A percentile compares a stretch with the other conserved stretches of the same genome.
Evolutionary conservation across 257 asterid genomes (phyloP).

Genomic region (Fraxinus quadrangulata): DNA sequence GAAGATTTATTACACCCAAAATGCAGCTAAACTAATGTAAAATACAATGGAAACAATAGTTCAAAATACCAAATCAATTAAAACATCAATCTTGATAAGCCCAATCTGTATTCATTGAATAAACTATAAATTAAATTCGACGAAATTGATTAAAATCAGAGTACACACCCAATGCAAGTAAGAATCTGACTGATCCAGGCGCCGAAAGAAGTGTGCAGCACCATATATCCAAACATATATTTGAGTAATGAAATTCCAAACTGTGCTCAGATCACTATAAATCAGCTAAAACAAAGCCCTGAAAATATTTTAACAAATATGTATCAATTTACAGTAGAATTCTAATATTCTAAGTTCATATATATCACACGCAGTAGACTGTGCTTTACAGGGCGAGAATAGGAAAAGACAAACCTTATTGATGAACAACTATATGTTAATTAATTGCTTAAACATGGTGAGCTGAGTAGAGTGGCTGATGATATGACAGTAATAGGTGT

Average conservation of each 20-base stretch:
- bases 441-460: neutral
- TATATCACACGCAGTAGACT: neutral
- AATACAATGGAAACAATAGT: neutral
- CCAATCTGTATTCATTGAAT: neutral
- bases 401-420: neutral
- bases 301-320: neutral
- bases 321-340: neutral
- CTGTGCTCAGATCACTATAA: slow-evolving; percentile 27
- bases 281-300: neutral
- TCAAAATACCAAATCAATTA: neutral
- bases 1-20: neutral
- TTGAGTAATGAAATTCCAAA: slow-evolving; percentile 12
- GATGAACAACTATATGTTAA: neutral
- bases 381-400: neutral
- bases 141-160: slow-evolving; percentile 19
- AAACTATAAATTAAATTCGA: neutral
- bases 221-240: slow-evolving; percentile 36
- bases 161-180: slow-evolving; percentile 51
- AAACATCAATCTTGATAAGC: neutral
- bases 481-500: neutral
- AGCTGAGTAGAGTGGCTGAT: neutral
- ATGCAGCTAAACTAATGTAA: neutral
- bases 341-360: neutral
- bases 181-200: slow-evolving; percentile 44
- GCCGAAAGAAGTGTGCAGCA: slow-evolving; percentile 40